Conservation (phyloP, 768 basidiomycete species). For the Butyriboletus loyo region DNA sequence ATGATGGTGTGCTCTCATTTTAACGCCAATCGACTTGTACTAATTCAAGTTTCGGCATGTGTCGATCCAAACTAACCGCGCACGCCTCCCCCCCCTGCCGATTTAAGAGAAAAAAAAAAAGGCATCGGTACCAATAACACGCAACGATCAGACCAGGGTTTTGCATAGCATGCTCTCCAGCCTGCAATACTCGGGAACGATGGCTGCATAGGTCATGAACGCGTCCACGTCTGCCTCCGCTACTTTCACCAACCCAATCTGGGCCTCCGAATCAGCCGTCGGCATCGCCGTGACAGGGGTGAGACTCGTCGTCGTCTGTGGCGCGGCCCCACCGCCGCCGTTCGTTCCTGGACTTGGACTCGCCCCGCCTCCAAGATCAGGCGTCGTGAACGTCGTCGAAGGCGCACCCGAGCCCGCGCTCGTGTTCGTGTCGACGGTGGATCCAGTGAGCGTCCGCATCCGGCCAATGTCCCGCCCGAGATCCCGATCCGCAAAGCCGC, state of each 20-base stretch:
- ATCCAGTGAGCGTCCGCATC: slow-evolving; percentile 55
- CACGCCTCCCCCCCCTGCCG: not conserved
- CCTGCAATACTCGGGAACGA: slow-evolving; percentile 80
- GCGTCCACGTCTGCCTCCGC: slow-evolving; percentile 83
- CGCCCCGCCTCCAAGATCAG: slow-evolving; percentile 45
- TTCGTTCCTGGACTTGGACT: slow-evolving; percentile 37
- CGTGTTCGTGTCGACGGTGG: slow-evolving; percentile 35
- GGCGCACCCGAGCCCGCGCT: slow-evolving; percentile 38
- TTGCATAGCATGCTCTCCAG: slow-evolving; percentile 79
- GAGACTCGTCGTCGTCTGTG: slow-evolving; percentile 55
- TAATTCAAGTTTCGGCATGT: not conserved
- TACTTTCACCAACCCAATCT: slow-evolving; percentile 76
- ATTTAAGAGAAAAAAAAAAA: not conserved
- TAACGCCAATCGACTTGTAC: not conserved
- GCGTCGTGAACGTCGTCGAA: slow-evolving; percentile 57
- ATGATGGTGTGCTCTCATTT: not conserved
- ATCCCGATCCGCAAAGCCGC: slow-evolving; percentile 41
- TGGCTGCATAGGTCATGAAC: slow-evolving; percentile 81
- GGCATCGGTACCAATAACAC: not conserved
- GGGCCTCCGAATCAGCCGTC: slow-evolving; percentile 68
- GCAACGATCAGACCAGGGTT: slow-evolving; percentile 39
- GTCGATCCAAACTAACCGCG: not conserved
- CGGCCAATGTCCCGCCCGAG: slow-evolving; percentile 38
- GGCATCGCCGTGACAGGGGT: slow-evolving; percentile 70
- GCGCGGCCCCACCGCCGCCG: slow-evolving; percentile 27